A percentile compares a stretch with the other conserved stretches of the same genome.
phyloP scores from a whole-genome alignment of 176 grass and related monocot species.

The Elaeis guineensis region DNA sequence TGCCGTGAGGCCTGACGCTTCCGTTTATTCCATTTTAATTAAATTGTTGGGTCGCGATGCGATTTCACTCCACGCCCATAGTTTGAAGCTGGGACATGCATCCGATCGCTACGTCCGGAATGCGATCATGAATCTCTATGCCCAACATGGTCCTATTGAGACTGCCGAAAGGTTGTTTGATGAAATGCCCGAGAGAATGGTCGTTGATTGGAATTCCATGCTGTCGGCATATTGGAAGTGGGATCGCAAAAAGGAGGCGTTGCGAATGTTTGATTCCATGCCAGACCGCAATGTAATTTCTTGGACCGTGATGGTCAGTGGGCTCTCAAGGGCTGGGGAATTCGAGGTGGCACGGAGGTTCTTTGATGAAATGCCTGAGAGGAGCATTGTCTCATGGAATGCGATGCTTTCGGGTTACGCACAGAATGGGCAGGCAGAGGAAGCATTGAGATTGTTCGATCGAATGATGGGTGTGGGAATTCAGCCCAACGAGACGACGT shows the following conservation, averaged over 20 bases:
- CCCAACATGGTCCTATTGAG: not conserved
- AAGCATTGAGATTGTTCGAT: conserved; percentile 9
- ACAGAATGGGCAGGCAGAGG: not conserved
- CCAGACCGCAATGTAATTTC: not conserved
- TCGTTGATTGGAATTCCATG: conserved; percentile 17
- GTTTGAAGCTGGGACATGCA: conserved; percentile 4
- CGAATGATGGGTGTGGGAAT: not conserved
- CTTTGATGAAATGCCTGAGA: conserved; percentile 14
- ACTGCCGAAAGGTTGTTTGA: conserved; percentile 1
- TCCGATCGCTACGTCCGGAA: not conserved
- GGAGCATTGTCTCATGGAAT: conserved; percentile 16
- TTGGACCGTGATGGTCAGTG: conserved; percentile 15
- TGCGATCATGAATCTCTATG: conserved; percentile 8
- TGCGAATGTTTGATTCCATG: conserved; percentile 7
- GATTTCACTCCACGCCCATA: not conserved
- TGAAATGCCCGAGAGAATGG: conserved; percentile 10
- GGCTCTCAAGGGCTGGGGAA: conserved; percentile 7
- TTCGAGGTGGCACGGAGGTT: conserved; percentile 3
- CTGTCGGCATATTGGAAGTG: conserved; percentile 14
- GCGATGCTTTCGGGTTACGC: conserved; percentile 17
- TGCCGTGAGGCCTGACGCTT: conserved; percentile 1
- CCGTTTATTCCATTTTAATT: not conserved
- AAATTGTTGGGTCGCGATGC: not conserved
- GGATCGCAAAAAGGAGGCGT: conserved; percentile 1
- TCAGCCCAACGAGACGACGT: conserved; percentile 10